Evolutionary conservation across 2,329 filamentous ascomycete genomes (phyloP).

Genomic region (Penicillium sp.): DNA sequence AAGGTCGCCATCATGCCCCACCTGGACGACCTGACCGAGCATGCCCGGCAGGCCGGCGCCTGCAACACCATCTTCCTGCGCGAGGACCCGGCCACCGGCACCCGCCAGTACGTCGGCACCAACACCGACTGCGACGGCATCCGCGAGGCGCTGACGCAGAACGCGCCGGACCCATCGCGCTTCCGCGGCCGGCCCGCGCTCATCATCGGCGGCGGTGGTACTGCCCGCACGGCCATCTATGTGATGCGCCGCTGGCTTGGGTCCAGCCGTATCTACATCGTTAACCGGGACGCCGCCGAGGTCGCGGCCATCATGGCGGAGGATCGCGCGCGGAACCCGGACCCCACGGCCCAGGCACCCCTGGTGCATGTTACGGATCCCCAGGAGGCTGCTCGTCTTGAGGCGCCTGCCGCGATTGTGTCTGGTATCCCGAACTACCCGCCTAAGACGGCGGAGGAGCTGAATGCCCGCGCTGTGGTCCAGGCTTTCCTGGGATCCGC

Average conservation of each 20-base stretch:
- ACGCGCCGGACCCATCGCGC: constrained; percentile 34
- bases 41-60: constrained; percentile 72
- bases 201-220: constrained; percentile 76
- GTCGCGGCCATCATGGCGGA: constrained; percentile 68
- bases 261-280: constrained; percentile 70
- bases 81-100: constrained; percentile 42
- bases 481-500: constrained; percentile 37
- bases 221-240: constrained; percentile 76
- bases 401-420: constrained; percentile 67
- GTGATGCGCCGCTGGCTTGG: constrained; percentile 70
- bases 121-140: constrained; percentile 83
- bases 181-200: constrained; percentile 63
- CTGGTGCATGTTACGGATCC: constrained; percentile 64
- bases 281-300: constrained; percentile 72
- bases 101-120: constrained; percentile 65
- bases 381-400: constrained; percentile 60
- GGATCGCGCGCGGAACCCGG: constrained; percentile 58
- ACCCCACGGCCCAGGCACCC: constrained; percentile 37
- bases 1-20: constrained; percentile 75
- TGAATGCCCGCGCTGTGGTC: constrained; percentile 58
- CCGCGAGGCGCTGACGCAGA: constrained; percentile 68
- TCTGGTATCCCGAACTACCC: constrained; percentile 75
- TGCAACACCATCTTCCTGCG: constrained; percentile 77
- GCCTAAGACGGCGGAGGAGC: constrained; percentile 66
- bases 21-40: constrained; percentile 71